Base-by-base conservation (phyloP, 441 rosid genomes). In the Populus hybrid region DNA sequence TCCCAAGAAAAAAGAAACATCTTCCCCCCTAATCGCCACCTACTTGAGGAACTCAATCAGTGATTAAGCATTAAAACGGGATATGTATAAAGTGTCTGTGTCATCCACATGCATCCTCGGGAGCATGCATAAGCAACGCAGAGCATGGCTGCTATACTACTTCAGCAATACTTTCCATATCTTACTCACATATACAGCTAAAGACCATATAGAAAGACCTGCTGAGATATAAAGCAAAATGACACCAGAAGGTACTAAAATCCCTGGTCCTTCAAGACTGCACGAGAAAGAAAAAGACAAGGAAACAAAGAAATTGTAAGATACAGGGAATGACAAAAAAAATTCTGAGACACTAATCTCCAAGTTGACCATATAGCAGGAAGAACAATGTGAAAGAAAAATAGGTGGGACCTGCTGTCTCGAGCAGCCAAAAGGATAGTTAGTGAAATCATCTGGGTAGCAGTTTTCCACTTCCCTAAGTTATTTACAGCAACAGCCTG, bases 401-500 rank as follows among this genome's bases (percentile, higher is more conserved):
- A 59, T 59, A 14, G 23, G 64, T 66, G 28, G 11, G 56, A 91
- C 94, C 90, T 89, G 92, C 86, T 86, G 76, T 93, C 96, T 84
- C 93, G 90, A 79, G 91, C 89, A 67, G 97, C 97, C 81, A 93
- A 88, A 31, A 95, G 94, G 84, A 95, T 88, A 72, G 92, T 92
- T 77, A 95, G 82, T 8, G 99, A 98, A 80, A 72, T 88, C 99
- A 95, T 95, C 89, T 95, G 99, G 14, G 94, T 87, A 50, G 99
- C 99, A 61, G 99, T 95, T 88, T 95, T 93, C 99, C 98, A 93
- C 83, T 95, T 95, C 56, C 99, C 99, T 87, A 93, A 84, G 78
- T 89, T 95, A 88, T 92, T 95, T 76, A 95, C 98, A 45, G 99
- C 98, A 79, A 93, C 98, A 86, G 98, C 98, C 99, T 95, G 86